Evolutionary conservation across 805 yeast genomes (phyloP), one percentile per base, ranked within the genome.

Genomic region (Osmozyma mogii): DNA sequence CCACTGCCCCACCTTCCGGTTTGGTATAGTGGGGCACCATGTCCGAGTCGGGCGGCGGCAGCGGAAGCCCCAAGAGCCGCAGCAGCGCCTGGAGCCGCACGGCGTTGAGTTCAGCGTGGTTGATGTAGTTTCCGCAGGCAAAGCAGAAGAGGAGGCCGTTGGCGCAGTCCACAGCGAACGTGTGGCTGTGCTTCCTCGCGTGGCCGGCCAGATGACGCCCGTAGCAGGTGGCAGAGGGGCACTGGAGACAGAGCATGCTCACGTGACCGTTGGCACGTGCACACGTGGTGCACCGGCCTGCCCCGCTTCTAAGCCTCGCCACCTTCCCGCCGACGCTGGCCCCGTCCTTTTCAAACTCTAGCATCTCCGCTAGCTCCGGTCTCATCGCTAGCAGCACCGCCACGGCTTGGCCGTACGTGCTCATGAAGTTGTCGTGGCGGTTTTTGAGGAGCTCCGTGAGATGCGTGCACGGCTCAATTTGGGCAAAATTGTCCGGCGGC

Each of bases 81-180:
- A 38, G 39, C 11, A 30, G 30, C 9, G 49, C 47, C 7, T 45
- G 47, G 20, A 47, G 36, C 29, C 87, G 56, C 17, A 70, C 62
- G n/a, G 50, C 49, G 36, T 80, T 84, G 22, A 82, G 53, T 27
- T 58, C 57, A 3, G 70, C 65, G 43, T 81, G 81, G 36, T 78
- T 70, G 15, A 83, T 72, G 45, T 78, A 80, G 43, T 78, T 78
- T 10, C 72, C 70, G 55, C 97, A 89, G 50, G 68, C 73, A 53
- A 82, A 81, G 52, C 97, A 89, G 47, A 73, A 79, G 25, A 88
- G 53, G 26, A 78, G 65, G 2, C 88, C 88, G 28, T 74, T 68
- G 12, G 62, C 59, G 3, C 85, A 64, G 51, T 81, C 87, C 22
- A 84, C 78, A 24, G 61, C 63, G 39, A 61, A 59, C 25, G 55